Conservation (phyloP, 805 yeast species). For the Barnettozyma californica region DNA sequence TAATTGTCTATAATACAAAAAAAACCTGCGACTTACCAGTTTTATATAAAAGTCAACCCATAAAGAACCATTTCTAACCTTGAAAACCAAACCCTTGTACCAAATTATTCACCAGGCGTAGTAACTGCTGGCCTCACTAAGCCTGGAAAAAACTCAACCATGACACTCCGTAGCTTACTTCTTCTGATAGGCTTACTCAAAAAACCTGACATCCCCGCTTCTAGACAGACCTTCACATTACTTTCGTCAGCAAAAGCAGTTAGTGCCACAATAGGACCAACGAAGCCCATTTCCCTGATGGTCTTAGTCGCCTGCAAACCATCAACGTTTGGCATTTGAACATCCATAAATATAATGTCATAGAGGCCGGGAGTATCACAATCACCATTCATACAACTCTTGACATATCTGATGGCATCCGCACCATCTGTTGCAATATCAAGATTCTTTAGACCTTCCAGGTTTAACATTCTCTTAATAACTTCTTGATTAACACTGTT, state of each 20-base stretch:
- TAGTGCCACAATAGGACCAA: constrained; percentile 82
- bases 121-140: neutral
- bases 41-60: neutral
- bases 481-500: constrained; percentile 93
- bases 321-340: constrained; percentile 93
- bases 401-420: constrained; percentile 71
- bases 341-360: constrained; percentile 91
- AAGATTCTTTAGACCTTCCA: constrained; percentile 73
- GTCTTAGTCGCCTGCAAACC: constrained; percentile 79
- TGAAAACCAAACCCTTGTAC: neutral
- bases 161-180: constrained; percentile 54
- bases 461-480: constrained; percentile 75
- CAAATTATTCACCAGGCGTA: constrained; percentile 4
- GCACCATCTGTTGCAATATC: constrained; percentile 85
- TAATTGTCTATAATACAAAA: neutral
- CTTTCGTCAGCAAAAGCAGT: constrained; percentile 95
- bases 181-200: constrained; percentile 84
- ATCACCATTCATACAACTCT: constrained; percentile 12
- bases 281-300: constrained; percentile 60
- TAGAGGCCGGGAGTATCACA: constrained; percentile 33
- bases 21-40: neutral
- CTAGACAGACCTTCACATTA: constrained; percentile 78
- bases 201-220: constrained; percentile 91
- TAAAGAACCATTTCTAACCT: neutral
- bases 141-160: constrained; percentile 27